phyloP scores from a whole-genome alignment of 768 basidiomycete species.

The Rickenella mellea region DNA sequence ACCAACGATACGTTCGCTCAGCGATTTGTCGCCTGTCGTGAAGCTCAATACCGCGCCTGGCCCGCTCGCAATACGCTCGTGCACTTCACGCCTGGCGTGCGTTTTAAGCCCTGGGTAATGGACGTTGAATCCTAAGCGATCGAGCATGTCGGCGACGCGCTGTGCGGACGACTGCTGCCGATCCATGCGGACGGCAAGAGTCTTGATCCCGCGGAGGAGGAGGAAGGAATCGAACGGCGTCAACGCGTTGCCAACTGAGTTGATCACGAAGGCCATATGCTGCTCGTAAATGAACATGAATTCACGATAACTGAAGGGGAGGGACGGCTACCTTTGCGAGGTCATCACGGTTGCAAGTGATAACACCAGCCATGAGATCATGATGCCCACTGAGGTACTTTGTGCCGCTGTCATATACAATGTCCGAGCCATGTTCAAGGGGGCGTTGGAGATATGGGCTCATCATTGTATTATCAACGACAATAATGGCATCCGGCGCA shows the following conservation, averaged over 20 bases:
- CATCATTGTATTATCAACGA: conserved; percentile 99
- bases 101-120: conserved; percentile 83
- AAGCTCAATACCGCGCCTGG: conserved; percentile 93
- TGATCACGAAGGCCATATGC: conserved; percentile 88
- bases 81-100: conserved; percentile 83
- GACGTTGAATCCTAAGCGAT: conserved; percentile 78
- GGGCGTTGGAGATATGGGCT: conserved; percentile 95
- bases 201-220: conserved; percentile 91
- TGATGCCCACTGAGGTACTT: conserved; percentile 98
- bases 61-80: conserved; percentile 83
- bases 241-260: conserved; percentile 87
- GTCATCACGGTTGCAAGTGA: conserved; percentile 87
- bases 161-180: conserved; percentile 79
- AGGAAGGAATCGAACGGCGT: conserved; percentile 96
- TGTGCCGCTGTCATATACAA: conserved; percentile 96
- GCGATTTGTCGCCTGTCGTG: conserved; percentile 80
- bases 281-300: conserved; percentile 19
- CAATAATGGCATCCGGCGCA: conserved; percentile 71
- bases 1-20: conserved; percentile 90
- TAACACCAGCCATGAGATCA: conserved; percentile 96
- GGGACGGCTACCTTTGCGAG: conserved; percentile 57
- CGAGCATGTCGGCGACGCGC: conserved; percentile 78
- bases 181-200: conserved; percentile 92
- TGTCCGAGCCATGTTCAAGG: conserved; percentile 90
- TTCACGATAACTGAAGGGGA: conserved; percentile 1